These are phyloP conservation scores for Saccharomycopsis crataegensis DNA, from an alignment of 1,139 yeast species.

Conservation along the genomic window DNA sequence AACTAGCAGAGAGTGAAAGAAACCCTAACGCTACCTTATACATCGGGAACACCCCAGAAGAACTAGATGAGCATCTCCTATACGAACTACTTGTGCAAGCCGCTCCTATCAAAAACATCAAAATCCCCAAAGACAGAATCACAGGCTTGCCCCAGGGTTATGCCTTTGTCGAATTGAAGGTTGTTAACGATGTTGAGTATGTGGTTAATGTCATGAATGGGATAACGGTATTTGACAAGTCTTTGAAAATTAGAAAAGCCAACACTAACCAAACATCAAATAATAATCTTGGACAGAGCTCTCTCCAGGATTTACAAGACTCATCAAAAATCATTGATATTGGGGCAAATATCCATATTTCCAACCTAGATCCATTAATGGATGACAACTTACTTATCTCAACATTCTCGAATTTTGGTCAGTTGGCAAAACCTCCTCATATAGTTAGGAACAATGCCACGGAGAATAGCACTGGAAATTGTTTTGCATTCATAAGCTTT, in stretches of 20 bases:
- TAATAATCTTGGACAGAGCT: slow-evolving; percentile 1
- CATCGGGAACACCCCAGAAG: slow-evolving; percentile 76
- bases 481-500: slow-evolving; percentile 47
- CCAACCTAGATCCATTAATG: slow-evolving; percentile 62
- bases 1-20: slow-evolving; percentile 37
- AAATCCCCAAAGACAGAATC: slow-evolving; percentile 75
- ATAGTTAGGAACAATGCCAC: slow-evolving; percentile 41
- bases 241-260: slow-evolving; percentile 43
- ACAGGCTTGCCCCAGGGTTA: slow-evolving; percentile 72
- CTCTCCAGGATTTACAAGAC: slow-evolving; percentile 8
- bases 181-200: slow-evolving; percentile 61
- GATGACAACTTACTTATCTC: slow-evolving; percentile 52
- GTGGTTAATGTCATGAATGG: slow-evolving; percentile 57
- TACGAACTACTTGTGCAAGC: slow-evolving; percentile 83
- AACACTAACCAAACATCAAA: slow-evolving; percentile 19
- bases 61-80: slow-evolving; percentile 58
- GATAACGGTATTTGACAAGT: slow-evolving; percentile 55
- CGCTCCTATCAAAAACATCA: slow-evolving; percentile 66
- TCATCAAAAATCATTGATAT: slow-evolving; percentile 36
- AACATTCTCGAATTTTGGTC: slow-evolving; percentile 69
- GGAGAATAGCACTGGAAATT: slow-evolving; percentile 47
- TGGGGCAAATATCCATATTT: slow-evolving; percentile 72
- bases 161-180: slow-evolving; percentile 75
- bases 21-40: slow-evolving; percentile 67
- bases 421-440: slow-evolving; percentile 43